A percentile compares a stretch with the other conserved stretches of the same genome.
phyloP scores from a whole-genome alignment of 805 yeast species.

The Wickerhamomyces xylosicus region DNA sequence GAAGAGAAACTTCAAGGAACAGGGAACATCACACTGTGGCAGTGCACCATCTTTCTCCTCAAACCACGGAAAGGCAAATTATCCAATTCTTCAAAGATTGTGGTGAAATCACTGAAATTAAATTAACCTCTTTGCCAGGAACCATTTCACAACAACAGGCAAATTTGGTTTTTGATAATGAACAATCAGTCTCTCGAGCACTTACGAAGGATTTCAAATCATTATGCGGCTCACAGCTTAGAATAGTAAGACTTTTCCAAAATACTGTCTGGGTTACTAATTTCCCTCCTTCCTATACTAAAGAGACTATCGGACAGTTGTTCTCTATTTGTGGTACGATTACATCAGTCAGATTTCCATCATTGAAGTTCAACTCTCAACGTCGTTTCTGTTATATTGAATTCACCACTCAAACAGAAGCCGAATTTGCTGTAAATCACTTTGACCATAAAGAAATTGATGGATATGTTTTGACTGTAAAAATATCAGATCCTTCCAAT shows the following conservation, averaged over 20 bases:
- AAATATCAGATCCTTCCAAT: conserved; percentile 48
- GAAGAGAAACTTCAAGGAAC: conserved; percentile 25
- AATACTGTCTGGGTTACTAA: conserved; percentile 67
- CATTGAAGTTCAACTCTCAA: conserved; percentile 39
- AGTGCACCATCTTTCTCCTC: conserved; percentile 36
- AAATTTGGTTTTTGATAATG: conserved; percentile 44
- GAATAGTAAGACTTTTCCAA: conserved; percentile 33
- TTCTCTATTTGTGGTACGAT: conserved; percentile 25
- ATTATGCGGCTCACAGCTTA: conserved; percentile 31
- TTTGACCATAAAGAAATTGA: conserved; percentile 29
- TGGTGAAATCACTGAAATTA: conserved; percentile 38
- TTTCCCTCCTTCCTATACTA: conserved; percentile 47
- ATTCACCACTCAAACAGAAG: conserved; percentile 30
- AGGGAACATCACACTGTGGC: conserved; percentile 52
- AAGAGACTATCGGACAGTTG: conserved; percentile 25
- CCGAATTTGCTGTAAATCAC: conserved; percentile 29
- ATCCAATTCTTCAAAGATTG: conserved; percentile 44
- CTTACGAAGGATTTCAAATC: conserved; percentile 47
- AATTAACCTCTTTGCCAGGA: too few species aligned
- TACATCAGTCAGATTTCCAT: conserved; percentile 52
- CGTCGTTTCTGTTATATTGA: conserved; percentile 74
- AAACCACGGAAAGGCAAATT: conserved; percentile 29
- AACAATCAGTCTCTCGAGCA: conserved; percentile 42
- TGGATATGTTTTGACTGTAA: conserved; percentile 39
- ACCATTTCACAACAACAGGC: conserved; percentile 25